phyloP scores from a whole-genome alignment of 495 filamentous ascomycete genomes.

The Penicillium pulvis region DNA sequence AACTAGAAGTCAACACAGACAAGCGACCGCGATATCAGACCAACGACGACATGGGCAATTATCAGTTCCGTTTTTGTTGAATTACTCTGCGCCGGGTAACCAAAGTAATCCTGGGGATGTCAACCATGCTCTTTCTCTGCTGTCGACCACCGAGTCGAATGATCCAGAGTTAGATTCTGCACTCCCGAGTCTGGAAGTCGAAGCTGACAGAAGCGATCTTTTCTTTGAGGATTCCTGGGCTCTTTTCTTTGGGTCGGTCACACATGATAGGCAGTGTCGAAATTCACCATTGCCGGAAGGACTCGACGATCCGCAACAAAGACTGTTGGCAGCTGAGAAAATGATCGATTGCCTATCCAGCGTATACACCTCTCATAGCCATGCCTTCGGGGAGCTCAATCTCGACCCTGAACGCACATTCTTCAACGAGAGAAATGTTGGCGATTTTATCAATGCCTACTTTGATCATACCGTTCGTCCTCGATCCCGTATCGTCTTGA shows the following conservation, averaged over 20 bases:
- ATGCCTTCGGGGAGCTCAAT: neutral
- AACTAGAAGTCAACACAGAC: neutral
- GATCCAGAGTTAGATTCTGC: slow-evolving; percentile 1
- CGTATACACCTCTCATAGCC: neutral
- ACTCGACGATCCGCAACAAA: slow-evolving; percentile 11
- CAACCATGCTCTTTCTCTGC: slow-evolving; percentile 13
- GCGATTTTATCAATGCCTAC: slow-evolving; percentile 16
- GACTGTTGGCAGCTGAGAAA: slow-evolving; percentile 2
- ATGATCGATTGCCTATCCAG: slow-evolving; percentile 10
- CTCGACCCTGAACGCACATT: slow-evolving; percentile 1
- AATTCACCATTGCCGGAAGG: slow-evolving; percentile 1
- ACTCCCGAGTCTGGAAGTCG: slow-evolving; percentile 15
- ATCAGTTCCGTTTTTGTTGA: slow-evolving; percentile 18
- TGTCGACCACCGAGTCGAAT: slow-evolving; percentile 16
- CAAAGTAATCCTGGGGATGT: slow-evolving; percentile 11
- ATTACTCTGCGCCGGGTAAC: slow-evolving; percentile 17
- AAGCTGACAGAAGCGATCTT: slow-evolving; percentile 7
- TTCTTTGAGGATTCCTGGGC: slow-evolving; percentile 20
- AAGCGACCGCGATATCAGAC: neutral
- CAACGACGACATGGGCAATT: neutral
- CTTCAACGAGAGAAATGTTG: slow-evolving; percentile 10
- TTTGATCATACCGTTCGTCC: slow-evolving; percentile 22
- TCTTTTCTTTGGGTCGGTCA: slow-evolving; percentile 11
- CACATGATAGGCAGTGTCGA: neutral
- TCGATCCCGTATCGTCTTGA: slow-evolving; percentile 21